phyloP scores from a whole-genome alignment of 441 rosid genomes.

The Populus tomentosa region DNA sequence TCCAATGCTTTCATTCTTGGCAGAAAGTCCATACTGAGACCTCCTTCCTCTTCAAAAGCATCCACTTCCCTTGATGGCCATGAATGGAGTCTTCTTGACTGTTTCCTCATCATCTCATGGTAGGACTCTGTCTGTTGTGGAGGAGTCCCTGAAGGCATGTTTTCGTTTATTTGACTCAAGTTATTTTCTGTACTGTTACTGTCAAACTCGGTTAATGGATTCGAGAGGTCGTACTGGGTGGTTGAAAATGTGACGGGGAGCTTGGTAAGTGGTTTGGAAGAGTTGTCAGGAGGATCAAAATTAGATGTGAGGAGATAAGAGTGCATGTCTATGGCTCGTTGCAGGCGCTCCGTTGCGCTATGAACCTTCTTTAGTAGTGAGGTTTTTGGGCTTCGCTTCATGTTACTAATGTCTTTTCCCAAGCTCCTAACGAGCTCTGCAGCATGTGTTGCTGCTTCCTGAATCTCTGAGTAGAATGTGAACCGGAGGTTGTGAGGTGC shows the following conservation, averaged over 20 bases:
- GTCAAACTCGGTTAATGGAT: constrained; percentile 19
- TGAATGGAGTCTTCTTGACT: constrained; percentile 46
- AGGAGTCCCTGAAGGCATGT: constrained; percentile 7
- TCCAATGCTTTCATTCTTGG: constrained; percentile 51
- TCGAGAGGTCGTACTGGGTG: constrained; percentile 8
- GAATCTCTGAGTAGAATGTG: constrained; percentile 47
- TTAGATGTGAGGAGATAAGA: constrained; percentile 39
- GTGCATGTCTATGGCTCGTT: constrained; percentile 46
- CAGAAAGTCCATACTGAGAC: constrained; percentile 16
- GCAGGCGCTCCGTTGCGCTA: constrained; percentile 45
- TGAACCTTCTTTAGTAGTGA: constrained; percentile 44
- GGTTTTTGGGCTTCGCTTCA: constrained; percentile 38
- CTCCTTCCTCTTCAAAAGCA: constrained; percentile 50
- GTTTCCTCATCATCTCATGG: constrained; percentile 61
- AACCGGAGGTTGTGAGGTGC: constrained; percentile 51
- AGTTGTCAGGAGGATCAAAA: constrained; percentile 25
- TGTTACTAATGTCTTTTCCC: constrained; percentile 44
- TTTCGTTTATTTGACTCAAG: constrained; percentile 7
- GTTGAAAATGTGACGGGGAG: constrained; percentile 25
- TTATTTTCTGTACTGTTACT: constrained; percentile 12
- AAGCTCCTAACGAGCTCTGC: constrained; percentile 51
- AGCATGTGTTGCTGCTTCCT: constrained; percentile 44
- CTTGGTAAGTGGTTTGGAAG: constrained; percentile 28
- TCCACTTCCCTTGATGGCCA: constrained; percentile 62
- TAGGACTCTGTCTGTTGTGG: constrained; percentile 34